Base-by-base conservation (phyloP, 345 rosid genomes). In the Citrus sp. region DNA sequence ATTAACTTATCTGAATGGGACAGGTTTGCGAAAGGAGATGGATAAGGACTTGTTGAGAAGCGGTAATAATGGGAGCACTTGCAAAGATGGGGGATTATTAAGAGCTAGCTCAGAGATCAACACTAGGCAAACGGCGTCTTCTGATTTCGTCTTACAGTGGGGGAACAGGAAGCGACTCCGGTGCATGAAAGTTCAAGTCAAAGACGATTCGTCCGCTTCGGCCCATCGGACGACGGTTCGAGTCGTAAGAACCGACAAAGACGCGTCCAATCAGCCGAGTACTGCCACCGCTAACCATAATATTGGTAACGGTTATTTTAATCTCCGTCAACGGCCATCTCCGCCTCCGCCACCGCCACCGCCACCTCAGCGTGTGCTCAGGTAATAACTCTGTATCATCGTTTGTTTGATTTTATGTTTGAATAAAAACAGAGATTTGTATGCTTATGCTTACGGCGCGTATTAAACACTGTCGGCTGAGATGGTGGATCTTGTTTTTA, bases 81-180 rank as follows among this genome's bases (percentile, higher is more conserved):
- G 46, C 40, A 80, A 75, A 0, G 86, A 79, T 8, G 84, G 37
- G 2, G 81, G 80, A 10, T 83, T 82, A 69, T 79, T 80, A 24
- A 86, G 91, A 82, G 72, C 85, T 7, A 77, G 80, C 68, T 81
- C 89, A 54, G 81, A 84, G 63, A 76, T 82, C 62, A 51, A 74
- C 72, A 34, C 61, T 12, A 73, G 86, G 67, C 83, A 79, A 67
- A 67, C 86, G 70, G 59, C 87, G 74, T 63, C 87, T 80, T 68
- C 94, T 4, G 90, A 91, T 80, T 88, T 91, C 38, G 86, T 80
- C 28, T 80, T 88, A 76, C 95, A 89, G 88, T 91, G 95, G 95
- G 95, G 95, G 27, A 89, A 82, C 78, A 87, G 95, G 85, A 91
- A 91, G 77, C 88, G 95, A 18, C 90, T 88, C 13, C 78, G 93